Percentiles rank a stretch among this genome's conserved stretches.
Conservation (phyloP, 176 grass and related monocot species). For the Phyllostachys edulis region DNA sequence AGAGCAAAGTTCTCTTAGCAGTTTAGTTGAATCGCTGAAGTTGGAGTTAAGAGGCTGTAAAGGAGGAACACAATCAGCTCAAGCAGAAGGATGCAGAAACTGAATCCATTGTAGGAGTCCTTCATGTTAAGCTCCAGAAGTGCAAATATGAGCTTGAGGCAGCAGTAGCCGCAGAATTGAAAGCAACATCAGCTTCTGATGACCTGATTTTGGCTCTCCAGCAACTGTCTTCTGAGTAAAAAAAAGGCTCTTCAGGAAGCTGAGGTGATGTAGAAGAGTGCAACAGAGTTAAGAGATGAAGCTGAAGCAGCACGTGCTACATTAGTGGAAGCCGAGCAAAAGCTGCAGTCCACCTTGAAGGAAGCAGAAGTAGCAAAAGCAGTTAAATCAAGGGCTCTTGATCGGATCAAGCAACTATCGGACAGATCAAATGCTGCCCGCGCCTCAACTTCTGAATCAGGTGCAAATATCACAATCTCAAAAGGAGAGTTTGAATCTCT, state of each 20-base stretch:
- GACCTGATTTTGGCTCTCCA: conserved; percentile 74
- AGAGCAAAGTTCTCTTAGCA: conserved; percentile 62
- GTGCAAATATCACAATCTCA: conserved; percentile 70
- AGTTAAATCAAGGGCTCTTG: conserved; percentile 70
- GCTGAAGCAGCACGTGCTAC: conserved; percentile 41
- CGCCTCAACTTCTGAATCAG: conserved; percentile 73
- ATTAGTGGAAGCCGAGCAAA: conserved; percentile 69
- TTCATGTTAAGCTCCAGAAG: conserved; percentile 82
- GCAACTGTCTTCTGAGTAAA: conserved; percentile 74
- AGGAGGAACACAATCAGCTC: conserved; percentile 74
- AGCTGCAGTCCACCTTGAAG: conserved; percentile 61
- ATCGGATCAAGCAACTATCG: conserved; percentile 77
- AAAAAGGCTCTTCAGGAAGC: conserved; percentile 69
- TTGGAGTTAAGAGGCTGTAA: conserved; percentile 64
- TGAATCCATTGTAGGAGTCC: conserved; percentile 57
- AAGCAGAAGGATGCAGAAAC: conserved; percentile 81
- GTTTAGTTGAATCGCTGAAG: conserved; percentile 73
- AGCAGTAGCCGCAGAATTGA: conserved; percentile 59
- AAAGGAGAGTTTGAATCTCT: conserved; percentile 81
- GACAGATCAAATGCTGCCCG: conserved; percentile 60
- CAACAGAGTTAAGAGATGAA: conserved; percentile 58
- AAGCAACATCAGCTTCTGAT: no score
- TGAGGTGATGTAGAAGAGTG: conserved; percentile 70
- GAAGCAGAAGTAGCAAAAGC: conserved; percentile 84
- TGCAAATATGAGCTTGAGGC: conserved; percentile 81